Base-by-base conservation (phyloP, 1,139 yeast species). In the Trichomonascaceae sp. region DNA sequence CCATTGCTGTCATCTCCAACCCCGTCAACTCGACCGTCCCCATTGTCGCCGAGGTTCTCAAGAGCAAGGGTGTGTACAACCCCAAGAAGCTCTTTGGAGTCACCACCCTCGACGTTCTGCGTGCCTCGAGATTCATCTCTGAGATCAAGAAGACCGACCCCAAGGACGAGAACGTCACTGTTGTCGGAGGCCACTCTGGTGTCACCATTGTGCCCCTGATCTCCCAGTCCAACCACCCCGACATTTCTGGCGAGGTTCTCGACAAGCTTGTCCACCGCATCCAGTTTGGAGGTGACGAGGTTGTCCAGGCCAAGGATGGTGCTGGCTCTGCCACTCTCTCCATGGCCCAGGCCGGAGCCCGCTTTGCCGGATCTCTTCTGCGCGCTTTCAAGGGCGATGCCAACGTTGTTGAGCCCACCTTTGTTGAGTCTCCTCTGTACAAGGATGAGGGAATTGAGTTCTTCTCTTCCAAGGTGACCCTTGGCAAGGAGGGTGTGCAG, bases 281-380 rank as follows among this genome's bases (percentile, higher is more conserved):
- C 56, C 96, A 85, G 65, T 84, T 77, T 56, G 97, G 96, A 56
- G 96, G 96, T 63, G 96, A 87, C 57, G 96, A 87, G 65, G 93
- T 87, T 48, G 96, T 87, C 50, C 69, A 79, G 64, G 96, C 96
- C 50, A 87, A 87, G 68, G 78, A 82, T 57, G 96, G 96, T 53
- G 75, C 78, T 43, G 96, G 96, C 39, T 81, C 94, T 34, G 94
- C 95, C 44, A 87, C 97, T 34, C 68, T 87, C 47, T 81, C 95
- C 37, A 87, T 87, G 96, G 96, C 96, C 34, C 89, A 84, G 57
- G 95, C 96, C 34, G 95, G 92, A 48, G 87, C 75, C 57, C 73
- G 79, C 59, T 74, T 82, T 48, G 70, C 85, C 37, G 71, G 72
- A 31, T 44, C 52, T 15, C 35, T 48, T 27, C 43, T 48, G 33